Evolutionary conservation across 2,329 filamentous ascomycete genomes (phyloP).

Genomic region (Scedosporium apiospermum): DNA sequence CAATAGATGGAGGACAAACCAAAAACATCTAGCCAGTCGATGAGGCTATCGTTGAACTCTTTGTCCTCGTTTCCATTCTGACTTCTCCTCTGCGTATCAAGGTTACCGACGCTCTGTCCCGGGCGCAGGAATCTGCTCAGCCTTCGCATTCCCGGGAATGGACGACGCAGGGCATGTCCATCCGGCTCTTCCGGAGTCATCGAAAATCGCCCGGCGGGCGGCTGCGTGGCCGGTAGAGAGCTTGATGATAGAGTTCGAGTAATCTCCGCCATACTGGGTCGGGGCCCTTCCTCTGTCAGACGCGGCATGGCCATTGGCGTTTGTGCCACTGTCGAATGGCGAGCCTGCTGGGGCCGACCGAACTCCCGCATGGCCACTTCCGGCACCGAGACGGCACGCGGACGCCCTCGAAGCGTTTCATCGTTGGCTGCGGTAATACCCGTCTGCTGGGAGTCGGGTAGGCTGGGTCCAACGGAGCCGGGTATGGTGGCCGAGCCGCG

Average conservation of each 20-base stretch:
- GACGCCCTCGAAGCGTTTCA: background rate
- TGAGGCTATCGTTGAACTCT: constrained; percentile 28
- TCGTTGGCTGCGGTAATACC: background rate
- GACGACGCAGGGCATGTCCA: background rate
- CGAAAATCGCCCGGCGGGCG: constrained; percentile 15
- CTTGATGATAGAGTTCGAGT: constrained; percentile 13
- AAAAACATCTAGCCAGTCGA: constrained; percentile 30
- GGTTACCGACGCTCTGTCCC: background rate
- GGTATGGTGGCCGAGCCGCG: background rate
- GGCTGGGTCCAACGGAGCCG: no score
- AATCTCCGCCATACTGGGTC: constrained; percentile 26
- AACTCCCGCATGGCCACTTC: background rate
- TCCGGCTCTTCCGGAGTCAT: background rate
- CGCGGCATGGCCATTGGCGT: constrained; percentile 21
- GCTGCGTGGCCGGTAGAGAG: constrained; percentile 15
- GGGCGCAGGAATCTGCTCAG: constrained; percentile 9
- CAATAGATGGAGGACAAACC: constrained; percentile 16
- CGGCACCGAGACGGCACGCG: background rate
- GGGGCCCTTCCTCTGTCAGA: constrained; percentile 27
- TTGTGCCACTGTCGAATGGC: constrained; percentile 21
- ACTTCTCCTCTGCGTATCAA: background rate
- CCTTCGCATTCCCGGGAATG: background rate
- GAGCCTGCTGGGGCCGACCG: constrained; percentile 13
- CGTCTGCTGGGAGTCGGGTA: background rate
- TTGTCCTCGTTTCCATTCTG: constrained; percentile 11